Conservation (phyloP, 2,329 filamentous ascomycete species). For the Aureobasidium sp. region DNA sequence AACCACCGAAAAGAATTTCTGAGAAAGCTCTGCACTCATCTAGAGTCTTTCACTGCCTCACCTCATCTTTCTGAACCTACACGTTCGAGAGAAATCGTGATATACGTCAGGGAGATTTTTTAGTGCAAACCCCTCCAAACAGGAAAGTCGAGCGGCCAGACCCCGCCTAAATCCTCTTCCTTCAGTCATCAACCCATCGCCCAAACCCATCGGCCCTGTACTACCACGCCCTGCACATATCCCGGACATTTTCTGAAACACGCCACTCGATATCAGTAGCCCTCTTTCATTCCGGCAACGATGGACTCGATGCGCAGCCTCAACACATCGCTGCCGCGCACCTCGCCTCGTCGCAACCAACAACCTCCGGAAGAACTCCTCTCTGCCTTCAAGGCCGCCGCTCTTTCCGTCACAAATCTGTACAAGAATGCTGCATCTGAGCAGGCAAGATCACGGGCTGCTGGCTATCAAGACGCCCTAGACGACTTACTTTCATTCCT, state of each 20-base stretch:
- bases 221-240: background rate
- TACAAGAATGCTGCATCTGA: conserved; percentile 85
- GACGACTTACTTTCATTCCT: conserved; percentile 83
- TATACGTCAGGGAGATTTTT: conserved; percentile 1
- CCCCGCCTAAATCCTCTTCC: conserved; percentile 13
- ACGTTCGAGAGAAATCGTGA: background rate
- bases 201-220: background rate
- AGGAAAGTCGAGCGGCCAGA: background rate
- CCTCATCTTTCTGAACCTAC: background rate
- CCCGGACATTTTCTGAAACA: background rate
- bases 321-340: conserved; percentile 54
- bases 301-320: conserved; percentile 62
- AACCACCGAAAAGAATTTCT: background rate
- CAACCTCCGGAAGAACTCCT: conserved; percentile 50
- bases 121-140: background rate
- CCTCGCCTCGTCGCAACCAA: conserved; percentile 35
- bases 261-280: background rate
- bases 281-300: conserved; percentile 14
- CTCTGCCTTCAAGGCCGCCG: conserved; percentile 84
- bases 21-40: background rate
- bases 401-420: conserved; percentile 88
- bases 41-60: background rate
- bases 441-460: conserved; percentile 64
- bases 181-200: conserved; percentile 4
- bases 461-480: conserved; percentile 90